Evolutionary conservation across 2,329 filamentous ascomycete species (phyloP).

Genomic region (Neocucurbitaria cava): DNA sequence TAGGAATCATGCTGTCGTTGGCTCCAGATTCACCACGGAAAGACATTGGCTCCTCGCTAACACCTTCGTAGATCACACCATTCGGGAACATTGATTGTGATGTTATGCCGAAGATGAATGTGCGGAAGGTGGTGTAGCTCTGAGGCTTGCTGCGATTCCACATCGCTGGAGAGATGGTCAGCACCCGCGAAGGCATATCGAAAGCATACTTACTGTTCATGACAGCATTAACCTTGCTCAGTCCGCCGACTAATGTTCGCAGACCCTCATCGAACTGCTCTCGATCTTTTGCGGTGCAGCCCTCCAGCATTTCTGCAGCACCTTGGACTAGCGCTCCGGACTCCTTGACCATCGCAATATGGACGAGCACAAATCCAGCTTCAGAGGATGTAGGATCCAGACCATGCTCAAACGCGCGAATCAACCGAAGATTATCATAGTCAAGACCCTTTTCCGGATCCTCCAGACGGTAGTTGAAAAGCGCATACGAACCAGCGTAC

Average conservation of each 20-base stretch:
- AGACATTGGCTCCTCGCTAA: conserved; percentile 74
- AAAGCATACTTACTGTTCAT: conserved; percentile 71
- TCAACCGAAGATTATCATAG: conserved; percentile 75
- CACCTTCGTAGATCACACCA: conserved; percentile 87
- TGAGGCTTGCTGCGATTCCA: conserved; percentile 86
- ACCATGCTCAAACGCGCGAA: conserved; percentile 90
- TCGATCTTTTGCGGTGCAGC: conserved; percentile 54
- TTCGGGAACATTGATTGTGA: conserved; percentile 93
- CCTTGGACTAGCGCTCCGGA: conserved; percentile 79
- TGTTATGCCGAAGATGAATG: conserved; percentile 97
- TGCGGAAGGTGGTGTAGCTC: conserved; percentile 88
- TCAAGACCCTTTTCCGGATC: conserved; percentile 61
- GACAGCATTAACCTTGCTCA: conserved; percentile 74
- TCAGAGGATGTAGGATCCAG: conserved; percentile 87
- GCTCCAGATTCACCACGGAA: conserved; percentile 94
- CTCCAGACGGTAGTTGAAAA: conserved; percentile 70
- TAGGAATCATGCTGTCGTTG: conserved; percentile 92
- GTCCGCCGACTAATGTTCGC: conserved; percentile 62
- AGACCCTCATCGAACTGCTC: conserved; percentile 65
- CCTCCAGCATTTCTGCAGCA: conserved; percentile 70
- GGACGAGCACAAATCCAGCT: conserved; percentile 93
- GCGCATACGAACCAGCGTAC: conserved; percentile 69
- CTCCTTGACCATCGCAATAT: conserved; percentile 93
- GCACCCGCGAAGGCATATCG: neutral
- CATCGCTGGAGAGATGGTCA: conserved; percentile 65